Conservation (phyloP, 2,329 filamentous ascomycete genomes). For the Penicillium sp. region DNA sequence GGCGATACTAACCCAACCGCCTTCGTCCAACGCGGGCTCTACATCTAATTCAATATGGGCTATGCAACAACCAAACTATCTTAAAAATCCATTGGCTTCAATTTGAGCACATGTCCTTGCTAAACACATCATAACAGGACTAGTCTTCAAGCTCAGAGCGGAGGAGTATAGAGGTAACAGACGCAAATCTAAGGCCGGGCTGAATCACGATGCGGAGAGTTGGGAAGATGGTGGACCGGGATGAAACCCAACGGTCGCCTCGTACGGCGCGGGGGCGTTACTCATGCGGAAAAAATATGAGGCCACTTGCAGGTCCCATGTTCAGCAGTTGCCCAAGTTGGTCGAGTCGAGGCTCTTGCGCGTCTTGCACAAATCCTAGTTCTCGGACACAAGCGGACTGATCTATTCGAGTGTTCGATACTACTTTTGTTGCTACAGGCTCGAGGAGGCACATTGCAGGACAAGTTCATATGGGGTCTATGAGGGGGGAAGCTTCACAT, state of each 20-base stretch:
- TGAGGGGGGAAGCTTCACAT: slow-evolving; percentile 7
- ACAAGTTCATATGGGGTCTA: background rate
- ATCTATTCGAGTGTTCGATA: background rate
- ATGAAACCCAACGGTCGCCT: slow-evolving; percentile 23
- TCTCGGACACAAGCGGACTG: background rate
- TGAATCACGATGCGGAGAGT: slow-evolving; percentile 23
- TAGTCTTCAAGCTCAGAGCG: slow-evolving; percentile 8
- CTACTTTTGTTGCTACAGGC: background rate
- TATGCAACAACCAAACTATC: background rate
- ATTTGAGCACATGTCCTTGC: background rate
- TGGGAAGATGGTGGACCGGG: slow-evolving; percentile 11
- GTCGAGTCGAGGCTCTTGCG: slow-evolving; percentile 15
- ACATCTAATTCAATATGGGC: background rate
- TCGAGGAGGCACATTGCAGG: slow-evolving; percentile 11
- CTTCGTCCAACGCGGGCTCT: background rate
- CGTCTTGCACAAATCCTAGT: background rate
- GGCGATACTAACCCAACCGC: background rate
- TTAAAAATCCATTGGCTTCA: background rate
- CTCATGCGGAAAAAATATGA: slow-evolving; percentile 9
- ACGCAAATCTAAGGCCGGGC: slow-evolving; percentile 9
- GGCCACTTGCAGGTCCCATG: slow-evolving; percentile 7
- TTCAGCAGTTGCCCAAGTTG: slow-evolving; percentile 16
- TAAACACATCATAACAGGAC: slow-evolving; percentile 1
- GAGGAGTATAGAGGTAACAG: slow-evolving; percentile 5
- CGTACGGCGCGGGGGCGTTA: slow-evolving; percentile 9